Conservation (phyloP, 2,329 filamentous ascomycete species). For the Pochonia chlamydosporia region DNA sequence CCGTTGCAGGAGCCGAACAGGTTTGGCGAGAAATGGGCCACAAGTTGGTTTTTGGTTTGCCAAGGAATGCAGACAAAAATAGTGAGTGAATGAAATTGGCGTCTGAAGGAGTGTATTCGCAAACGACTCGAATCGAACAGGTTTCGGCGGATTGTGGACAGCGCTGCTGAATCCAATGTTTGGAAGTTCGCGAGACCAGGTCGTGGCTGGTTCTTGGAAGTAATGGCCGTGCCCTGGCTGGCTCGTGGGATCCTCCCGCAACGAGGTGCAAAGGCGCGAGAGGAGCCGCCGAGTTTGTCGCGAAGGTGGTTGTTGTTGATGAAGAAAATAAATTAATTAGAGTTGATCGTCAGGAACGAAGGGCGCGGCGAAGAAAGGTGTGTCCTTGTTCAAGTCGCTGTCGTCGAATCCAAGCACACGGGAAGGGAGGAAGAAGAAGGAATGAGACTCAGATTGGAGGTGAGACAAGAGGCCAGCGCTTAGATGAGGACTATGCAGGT, state of each 20-base stretch:
- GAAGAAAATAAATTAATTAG: not conserved
- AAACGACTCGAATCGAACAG: slow-evolving; percentile 6
- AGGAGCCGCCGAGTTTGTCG: not conserved
- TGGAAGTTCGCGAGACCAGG: slow-evolving; percentile 13
- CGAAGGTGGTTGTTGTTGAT: slow-evolving; percentile 4
- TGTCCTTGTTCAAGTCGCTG: slow-evolving; percentile 10
- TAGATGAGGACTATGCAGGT: slow-evolving; percentile 13
- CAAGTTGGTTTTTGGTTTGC: not conserved
- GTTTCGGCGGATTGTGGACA: slow-evolving; percentile 31
- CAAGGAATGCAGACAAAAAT: not conserved
- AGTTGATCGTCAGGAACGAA: slow-evolving; percentile 12
- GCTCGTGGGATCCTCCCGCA: slow-evolving; percentile 7
- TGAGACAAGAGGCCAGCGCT: slow-evolving; percentile 16
- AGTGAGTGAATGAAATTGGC: slow-evolving; percentile 7
- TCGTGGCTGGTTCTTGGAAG: slow-evolving; percentile 14
- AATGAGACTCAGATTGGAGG: slow-evolving; percentile 15
- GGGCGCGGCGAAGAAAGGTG: slow-evolving; percentile 7
- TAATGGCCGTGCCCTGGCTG: slow-evolving; percentile 6
- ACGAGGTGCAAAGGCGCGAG: slow-evolving; percentile 3
- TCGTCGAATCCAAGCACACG: slow-evolving; percentile 10
- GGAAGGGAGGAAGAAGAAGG: slow-evolving; percentile 18
- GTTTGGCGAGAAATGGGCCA: not conserved
- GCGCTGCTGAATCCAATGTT: slow-evolving; percentile 46
- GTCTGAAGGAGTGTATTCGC: slow-evolving; percentile 14
- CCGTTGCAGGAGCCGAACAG: not conserved